Evolutionary conservation across 2,329 filamentous ascomycete species (phyloP), one percentile per base, ranked within the genome.

Genomic region (Pyrenophora seminiperda): DNA sequence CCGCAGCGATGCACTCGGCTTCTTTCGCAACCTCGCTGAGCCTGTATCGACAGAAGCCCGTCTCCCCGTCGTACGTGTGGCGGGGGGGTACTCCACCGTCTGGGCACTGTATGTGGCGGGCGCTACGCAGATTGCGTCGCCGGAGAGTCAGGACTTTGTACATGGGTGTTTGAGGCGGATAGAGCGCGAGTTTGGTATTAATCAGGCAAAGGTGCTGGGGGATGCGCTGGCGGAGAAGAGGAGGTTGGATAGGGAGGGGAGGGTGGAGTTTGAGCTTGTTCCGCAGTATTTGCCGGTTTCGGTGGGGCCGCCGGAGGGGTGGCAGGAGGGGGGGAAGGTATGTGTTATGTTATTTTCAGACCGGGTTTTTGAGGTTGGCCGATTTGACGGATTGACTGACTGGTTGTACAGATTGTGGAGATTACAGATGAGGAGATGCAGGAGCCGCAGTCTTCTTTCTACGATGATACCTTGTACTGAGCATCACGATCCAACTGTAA

Each of bases 101-200:
- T 73, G 69, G 69, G 58, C 68, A 4, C 45, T 73, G 5, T 73
- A 61, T 34, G 58, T 72, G 3, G 64, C 68, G 0, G 69, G 65
- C 15, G 38, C 65, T 7, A 70, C 61, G 51, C 63, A 64, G 1
- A 59, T 62, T 1, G 68, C 69, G 0, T 61, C 59, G 1, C 49
- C 53, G 0, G 33, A 60, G 11, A 59, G 56, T 13, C 66, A 69
- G 34, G 54, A 60, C n/a, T 72, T 56, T 31, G 54, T 65, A 0
- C 20, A 63, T 6, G 44, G 37, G 2, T 62, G 86, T 7, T 75
- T 90, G 50, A 83, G 86, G 71, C 79, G 86, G 66, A 87, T 89
- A 61, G 84, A 83, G 56, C 83, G 34, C 4, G 67, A 70, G 20
- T 72, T 71, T 42, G 70, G 70, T 0, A 64, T 73, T 37, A 66